Percentiles rank a stretch among this genome's conserved stretches.
These are phyloP conservation scores for Phyllosticta citriasiana DNA, from an alignment of 2,329 filamentous ascomycete genomes.

Conservation along the genomic window DNA sequence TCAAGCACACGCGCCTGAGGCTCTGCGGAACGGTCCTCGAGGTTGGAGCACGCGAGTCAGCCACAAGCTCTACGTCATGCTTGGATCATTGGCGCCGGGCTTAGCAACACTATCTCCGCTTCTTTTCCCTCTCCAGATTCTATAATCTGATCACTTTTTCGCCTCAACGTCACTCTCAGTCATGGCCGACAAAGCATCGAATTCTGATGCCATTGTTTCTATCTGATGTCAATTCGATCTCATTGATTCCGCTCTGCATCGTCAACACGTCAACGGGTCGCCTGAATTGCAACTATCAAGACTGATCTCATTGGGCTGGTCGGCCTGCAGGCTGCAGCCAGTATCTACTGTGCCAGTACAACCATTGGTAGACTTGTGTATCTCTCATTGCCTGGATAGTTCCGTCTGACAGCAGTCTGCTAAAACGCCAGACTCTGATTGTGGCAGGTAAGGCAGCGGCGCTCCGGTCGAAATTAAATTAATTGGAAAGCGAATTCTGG, in stretches of 20 bases:
- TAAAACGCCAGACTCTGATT: too few relatives aligned
- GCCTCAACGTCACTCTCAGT: neutral
- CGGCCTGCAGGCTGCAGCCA: neutral
- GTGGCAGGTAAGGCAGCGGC: too few relatives aligned
- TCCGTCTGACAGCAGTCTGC: too few relatives aligned
- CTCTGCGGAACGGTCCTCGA: neutral
- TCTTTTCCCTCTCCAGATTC: neutral
- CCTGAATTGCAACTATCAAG: neutral
- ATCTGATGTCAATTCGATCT: neutral
- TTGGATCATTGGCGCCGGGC: neutral
- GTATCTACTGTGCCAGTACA: neutral
- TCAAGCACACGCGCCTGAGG: neutral
- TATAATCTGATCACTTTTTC: neutral
- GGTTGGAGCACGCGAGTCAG: neutral
- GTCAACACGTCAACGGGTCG: neutral
- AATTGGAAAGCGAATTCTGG: too few relatives aligned
- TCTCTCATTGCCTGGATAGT: too few relatives aligned
- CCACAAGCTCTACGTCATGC: neutral
- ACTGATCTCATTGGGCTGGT: neutral
- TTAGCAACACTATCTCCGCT: neutral
- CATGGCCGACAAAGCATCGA: neutral
- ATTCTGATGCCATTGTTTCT: neutral
- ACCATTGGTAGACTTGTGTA: too few relatives aligned
- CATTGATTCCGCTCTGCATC: neutral
- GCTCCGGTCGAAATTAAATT: too few relatives aligned